Conservation (phyloP, 352 stramenopile species). For the Pythium pyrilobum region DNA sequence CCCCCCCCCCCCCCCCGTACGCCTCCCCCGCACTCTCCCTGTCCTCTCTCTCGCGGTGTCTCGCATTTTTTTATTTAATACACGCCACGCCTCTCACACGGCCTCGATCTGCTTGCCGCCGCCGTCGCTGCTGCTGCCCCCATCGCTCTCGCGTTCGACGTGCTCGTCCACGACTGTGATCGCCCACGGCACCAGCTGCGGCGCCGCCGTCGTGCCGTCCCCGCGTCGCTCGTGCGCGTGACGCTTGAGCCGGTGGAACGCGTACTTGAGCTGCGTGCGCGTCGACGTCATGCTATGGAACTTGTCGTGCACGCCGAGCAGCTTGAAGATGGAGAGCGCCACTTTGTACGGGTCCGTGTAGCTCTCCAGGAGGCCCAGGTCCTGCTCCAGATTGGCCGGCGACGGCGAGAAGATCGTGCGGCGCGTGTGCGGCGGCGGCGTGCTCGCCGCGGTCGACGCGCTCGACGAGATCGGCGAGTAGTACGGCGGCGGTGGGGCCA, state of each 20-base stretch:
- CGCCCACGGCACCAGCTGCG: background rate
- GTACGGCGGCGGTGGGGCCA: background rate
- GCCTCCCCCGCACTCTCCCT: too few relatives aligned
- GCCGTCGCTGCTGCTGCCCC: background rate
- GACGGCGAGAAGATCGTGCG: slow-evolving; percentile 36
- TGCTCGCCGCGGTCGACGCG: background rate
- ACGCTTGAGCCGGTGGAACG: slow-evolving; percentile 52
- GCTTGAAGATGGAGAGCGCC: slow-evolving; percentile 63
- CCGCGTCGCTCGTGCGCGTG: slow-evolving; percentile 35
- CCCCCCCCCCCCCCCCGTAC: too few relatives aligned
- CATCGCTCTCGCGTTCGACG: background rate
- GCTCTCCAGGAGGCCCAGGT: slow-evolving; percentile 25
- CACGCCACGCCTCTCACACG: background rate
- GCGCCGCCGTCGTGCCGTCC: background rate
- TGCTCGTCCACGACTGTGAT: background rate
- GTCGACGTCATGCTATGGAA: slow-evolving; percentile 65
- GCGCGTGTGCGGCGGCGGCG: background rate
- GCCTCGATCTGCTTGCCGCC: slow-evolving; percentile 10
- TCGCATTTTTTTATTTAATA: slow-evolving; percentile 12
- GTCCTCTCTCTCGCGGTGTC: too few relatives aligned
- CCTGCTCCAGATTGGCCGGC: slow-evolving; percentile 36
- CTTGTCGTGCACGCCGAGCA: slow-evolving; percentile 52
- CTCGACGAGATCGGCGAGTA: slow-evolving; percentile 9
- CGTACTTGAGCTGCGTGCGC: slow-evolving; percentile 49
- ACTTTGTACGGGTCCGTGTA: slow-evolving; percentile 80